A percentile compares a stretch with the other conserved stretches of the same genome.
These are phyloP conservation scores for Termitomyces sp. DNA, from an alignment of 768 basidiomycete genomes.

Conservation along the genomic window DNA sequence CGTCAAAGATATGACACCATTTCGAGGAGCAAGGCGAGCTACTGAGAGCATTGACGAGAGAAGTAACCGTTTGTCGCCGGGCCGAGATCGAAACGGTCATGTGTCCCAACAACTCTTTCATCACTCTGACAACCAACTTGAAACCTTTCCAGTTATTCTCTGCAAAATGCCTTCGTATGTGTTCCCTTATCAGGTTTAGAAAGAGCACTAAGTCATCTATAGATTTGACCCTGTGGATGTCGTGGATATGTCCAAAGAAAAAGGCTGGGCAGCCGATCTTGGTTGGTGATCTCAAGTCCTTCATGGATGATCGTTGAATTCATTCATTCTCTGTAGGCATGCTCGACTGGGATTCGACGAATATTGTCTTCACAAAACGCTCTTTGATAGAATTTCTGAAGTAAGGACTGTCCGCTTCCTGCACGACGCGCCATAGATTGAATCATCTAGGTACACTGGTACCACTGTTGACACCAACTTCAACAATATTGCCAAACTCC, in stretches of 20 bases:
- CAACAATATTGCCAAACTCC: conserved; percentile 69
- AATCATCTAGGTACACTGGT: conserved; percentile 55
- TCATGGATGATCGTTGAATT: neutral
- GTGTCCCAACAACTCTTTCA: neutral
- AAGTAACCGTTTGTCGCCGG: neutral
- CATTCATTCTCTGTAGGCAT: conserved; percentile 46
- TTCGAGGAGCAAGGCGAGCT: conserved; percentile 3
- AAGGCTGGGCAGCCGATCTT: conserved; percentile 66
- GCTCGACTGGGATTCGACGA: conserved; percentile 78
- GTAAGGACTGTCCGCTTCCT: conserved; percentile 31
- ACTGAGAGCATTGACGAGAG: conserved; percentile 5
- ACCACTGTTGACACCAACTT: conserved; percentile 77
- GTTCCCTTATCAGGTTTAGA: neutral
- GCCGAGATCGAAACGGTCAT: conserved; percentile 7
- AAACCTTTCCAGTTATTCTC: neutral
- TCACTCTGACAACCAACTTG: conserved; percentile 3
- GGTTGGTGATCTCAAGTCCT: conserved; percentile 37
- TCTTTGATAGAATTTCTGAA: conserved; percentile 74
- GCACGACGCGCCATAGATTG: neutral
- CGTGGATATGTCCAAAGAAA: conserved; percentile 64
- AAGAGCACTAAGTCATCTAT: neutral
- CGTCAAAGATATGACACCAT: neutral
- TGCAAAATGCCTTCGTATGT: conserved; percentile 39
- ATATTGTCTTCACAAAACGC: conserved; percentile 78
- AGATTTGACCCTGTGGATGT: conserved; percentile 58